A percentile compares a stretch with the other conserved stretches of the same genome.
These are phyloP conservation scores for Penicillium rolfsii DNA, from an alignment of 2,329 filamentous ascomycete genomes.

Conservation along the genomic window DNA sequence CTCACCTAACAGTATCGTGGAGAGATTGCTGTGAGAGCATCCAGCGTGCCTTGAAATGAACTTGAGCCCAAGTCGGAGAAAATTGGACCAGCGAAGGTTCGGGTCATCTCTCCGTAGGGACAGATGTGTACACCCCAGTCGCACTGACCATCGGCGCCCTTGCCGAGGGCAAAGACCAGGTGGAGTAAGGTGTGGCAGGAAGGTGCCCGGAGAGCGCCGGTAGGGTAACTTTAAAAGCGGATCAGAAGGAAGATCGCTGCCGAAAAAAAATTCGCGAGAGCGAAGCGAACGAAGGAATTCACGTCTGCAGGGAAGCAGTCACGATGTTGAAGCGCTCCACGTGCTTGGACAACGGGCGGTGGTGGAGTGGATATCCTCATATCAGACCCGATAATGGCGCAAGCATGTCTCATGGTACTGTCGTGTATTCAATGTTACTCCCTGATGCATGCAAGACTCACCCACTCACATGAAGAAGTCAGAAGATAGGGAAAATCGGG, in stretches of 20 bases:
- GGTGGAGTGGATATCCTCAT: conserved; percentile 1
- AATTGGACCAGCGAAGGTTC: no score
- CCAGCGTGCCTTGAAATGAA: background rate
- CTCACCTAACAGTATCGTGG: background rate
- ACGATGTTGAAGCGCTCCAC: conserved; percentile 9
- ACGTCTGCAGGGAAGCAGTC: conserved; percentile 9
- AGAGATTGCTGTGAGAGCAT: background rate
- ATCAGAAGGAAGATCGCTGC: background rate
- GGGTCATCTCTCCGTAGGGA: background rate
- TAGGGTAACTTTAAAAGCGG: background rate
- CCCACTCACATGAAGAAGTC: no score
- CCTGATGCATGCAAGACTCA: no score
- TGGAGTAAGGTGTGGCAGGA: conserved; percentile 1
- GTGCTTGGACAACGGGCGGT: background rate
- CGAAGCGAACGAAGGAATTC: no score
- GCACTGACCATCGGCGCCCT: conserved; percentile 15
- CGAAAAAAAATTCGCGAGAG: background rate
- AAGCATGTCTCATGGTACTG: no score
- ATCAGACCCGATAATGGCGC: background rate
- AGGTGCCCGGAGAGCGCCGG: background rate
- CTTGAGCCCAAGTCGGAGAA: background rate
- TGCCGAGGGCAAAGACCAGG: background rate
- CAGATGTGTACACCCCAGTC: background rate
- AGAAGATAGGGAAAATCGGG: no score
- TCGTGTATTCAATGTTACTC: no score